phyloP scores from a whole-genome alignment of 148 eudicot species.

The Simmondsia chinensis region DNA sequence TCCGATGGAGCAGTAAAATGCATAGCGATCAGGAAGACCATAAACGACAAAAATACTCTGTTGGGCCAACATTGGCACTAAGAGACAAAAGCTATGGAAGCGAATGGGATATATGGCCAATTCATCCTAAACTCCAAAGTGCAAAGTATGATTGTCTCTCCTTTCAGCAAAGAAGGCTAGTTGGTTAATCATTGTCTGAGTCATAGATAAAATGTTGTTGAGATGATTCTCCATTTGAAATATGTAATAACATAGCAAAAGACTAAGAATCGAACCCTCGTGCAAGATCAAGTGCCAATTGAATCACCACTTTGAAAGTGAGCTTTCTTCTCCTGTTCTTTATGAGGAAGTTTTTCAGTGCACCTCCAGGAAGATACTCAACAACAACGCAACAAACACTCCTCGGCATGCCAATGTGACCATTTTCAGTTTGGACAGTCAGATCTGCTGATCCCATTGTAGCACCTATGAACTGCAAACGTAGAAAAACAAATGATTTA shows the following conservation, averaged over 20 bases:
- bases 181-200: no score
- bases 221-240: no score
- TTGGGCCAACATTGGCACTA: no score
- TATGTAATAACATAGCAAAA: neutral
- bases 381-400: slow-evolving; percentile 81
- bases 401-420: slow-evolving; percentile 73
- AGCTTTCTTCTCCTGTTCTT: slow-evolving; percentile 74
- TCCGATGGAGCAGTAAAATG: no score
- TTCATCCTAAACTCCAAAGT: no score
- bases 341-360: slow-evolving; percentile 68
- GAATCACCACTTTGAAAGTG: slow-evolving; percentile 73
- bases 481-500: neutral
- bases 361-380: slow-evolving; percentile 93
- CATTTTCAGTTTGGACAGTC: slow-evolving; percentile 66
- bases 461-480: slow-evolving; percentile 84
- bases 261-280: slow-evolving; percentile 47
- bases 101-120: no score
- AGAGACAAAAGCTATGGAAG: no score
- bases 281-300: slow-evolving; percentile 82
- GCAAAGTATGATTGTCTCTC: no score
- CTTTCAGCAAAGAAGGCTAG: no score
- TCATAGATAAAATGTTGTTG: no score
- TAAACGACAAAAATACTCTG: no score
- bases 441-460: slow-evolving; percentile 70
- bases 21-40: no score